Base-by-base conservation (phyloP, 2,329 filamentous ascomycete genomes). In the Aspergillus luchuensis region DNA sequence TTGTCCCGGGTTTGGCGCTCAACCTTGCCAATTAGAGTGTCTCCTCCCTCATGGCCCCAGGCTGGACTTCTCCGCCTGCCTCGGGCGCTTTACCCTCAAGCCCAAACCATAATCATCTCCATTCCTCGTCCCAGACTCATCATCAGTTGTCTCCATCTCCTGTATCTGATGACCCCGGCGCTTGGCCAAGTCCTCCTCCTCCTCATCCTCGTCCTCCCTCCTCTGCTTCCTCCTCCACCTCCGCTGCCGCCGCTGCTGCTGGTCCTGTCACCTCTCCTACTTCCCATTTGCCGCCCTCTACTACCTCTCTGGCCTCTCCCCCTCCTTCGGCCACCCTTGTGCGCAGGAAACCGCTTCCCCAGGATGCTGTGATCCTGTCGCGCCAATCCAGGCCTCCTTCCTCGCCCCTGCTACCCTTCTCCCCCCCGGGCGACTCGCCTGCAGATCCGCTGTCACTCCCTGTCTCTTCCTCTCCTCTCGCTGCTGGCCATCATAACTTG, bases 321-420 rank as follows among this genome's bases (percentile, higher is more conserved):
- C 76, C 66, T 76, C 78, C 62, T 73, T 70, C 73, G 60, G 71
- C 78, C 43, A 77, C 79, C 63, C 76, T 78, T 57, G 76, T 85
- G 61, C 80, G 80, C 67, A 79, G 83, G 66, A 85, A 85, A 72
- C 83, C 84, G 67, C 73, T 86, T 63, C 84, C 84, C 63, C 74
- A 77, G 61, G 79, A 79, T 74, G 76, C 78, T 64, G 75, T 80
- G 62, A 69, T 62, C 55, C 41, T 56, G 48, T 56, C 62, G 47
- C 58, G 59, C 60, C 52, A 47, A 56, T 60, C 70, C 45, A 63
- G 60, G 53, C 63, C 62, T 59, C 63, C 63, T 28, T 70, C 68
- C 57, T 66, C 41, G 53, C 43, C 53, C 53, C 68, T 67, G 57
- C 66, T 63, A 67, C 69, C 66, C 55, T 67, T 64, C 54, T 59